These are phyloP conservation scores for Malassezia pachydermatis DNA, from an alignment of 1,284 basidiomycete species.

Conservation along the genomic window DNA sequence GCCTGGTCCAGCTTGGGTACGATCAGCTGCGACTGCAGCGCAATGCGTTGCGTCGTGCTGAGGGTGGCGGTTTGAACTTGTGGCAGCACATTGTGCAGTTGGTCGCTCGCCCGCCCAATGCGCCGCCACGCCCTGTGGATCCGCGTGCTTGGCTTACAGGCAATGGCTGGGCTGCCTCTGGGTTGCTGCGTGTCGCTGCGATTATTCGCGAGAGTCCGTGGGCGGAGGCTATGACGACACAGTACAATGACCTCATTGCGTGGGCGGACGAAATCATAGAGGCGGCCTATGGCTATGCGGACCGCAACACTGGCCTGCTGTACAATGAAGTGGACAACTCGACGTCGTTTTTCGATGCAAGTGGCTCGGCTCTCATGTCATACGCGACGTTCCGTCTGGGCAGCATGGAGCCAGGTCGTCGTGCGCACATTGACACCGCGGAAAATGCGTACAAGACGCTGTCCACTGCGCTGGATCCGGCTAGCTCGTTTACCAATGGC, in stretches of 20 bases:
- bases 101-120: too few relatives aligned
- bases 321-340: constrained; percentile 40
- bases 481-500: constrained; percentile 23
- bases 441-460: constrained; percentile 32
- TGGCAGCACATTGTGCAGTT: constrained; percentile 33
- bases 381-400: constrained; percentile 39
- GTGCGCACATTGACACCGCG: constrained; percentile 20
- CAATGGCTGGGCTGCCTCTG: constrained; percentile 74
- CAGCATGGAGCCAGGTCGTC: constrained; percentile 23
- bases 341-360: constrained; percentile 27
- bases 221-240: constrained; percentile 51
- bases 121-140: constrained; percentile 34
- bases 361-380: constrained; percentile 35
- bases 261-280: constrained; percentile 66
- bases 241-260: constrained; percentile 57
- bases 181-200: constrained; percentile 69
- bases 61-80: constrained; percentile 51
- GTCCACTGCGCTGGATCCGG: constrained; percentile 21
- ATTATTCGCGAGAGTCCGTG: constrained; percentile 61
- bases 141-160: constrained; percentile 59
- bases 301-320: constrained; percentile 26
- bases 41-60: constrained; percentile 52
- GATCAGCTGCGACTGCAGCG: constrained; percentile 71
- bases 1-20: constrained; percentile 62
- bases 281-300: constrained; percentile 59